Conservation (phyloP, 306 rosid species). For the peach (Prunus persica) region Prunus_persica_NCBIv2 NC_034011.1:26249501-26250000, state of each 20-base stretch:
- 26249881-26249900: slow-evolving; percentile 22
- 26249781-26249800: slow-evolving; percentile 75
- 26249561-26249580: background rate
- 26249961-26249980: slow-evolving; percentile 70
- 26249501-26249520: background rate
- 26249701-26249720: slow-evolving; percentile 8
- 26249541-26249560: background rate
- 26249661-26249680: slow-evolving; percentile 26
- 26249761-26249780: slow-evolving; percentile 79
- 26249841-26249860: slow-evolving; percentile 32
- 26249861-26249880: slow-evolving; percentile 30
- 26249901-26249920: slow-evolving; percentile 33
- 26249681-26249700: slow-evolving; percentile 17
- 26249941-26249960: slow-evolving; percentile 50
- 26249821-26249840: slow-evolving; percentile 37
- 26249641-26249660: slow-evolving; percentile 28
- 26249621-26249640: slow-evolving; percentile 46
- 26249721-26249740: slow-evolving; percentile 14
- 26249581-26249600: background rate
- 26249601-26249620: background rate
- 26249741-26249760: slow-evolving; percentile 43
- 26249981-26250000: slow-evolving; percentile 74
- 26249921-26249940: slow-evolving; percentile 60
- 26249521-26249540: background rate
- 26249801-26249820: slow-evolving; percentile 46